Percentiles rank a stretch among this genome's conserved stretches.
phyloP scores from a whole-genome alignment of 306 rosid species.

The Arachis hypogaea region DNA sequence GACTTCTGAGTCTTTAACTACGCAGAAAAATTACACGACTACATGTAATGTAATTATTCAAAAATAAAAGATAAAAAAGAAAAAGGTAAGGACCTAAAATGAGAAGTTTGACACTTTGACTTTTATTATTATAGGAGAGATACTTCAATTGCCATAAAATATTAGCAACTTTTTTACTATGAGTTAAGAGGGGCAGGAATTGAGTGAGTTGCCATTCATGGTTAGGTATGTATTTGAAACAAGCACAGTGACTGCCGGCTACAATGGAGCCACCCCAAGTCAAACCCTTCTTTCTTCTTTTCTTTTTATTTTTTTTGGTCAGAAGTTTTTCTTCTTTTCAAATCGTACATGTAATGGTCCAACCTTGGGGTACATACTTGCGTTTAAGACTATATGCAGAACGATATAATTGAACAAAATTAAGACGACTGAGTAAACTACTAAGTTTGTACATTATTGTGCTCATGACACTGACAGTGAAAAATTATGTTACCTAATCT shows the following conservation, averaged over 20 bases:
- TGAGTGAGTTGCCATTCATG: not conserved
- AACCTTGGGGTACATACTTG: too few relatives aligned
- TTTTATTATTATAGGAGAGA: too few relatives aligned
- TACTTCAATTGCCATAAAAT: too few relatives aligned
- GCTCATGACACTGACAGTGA: too few relatives aligned
- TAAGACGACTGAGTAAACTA: too few relatives aligned
- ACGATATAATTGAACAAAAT: too few relatives aligned
- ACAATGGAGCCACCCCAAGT: not conserved
- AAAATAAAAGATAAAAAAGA: not conserved
- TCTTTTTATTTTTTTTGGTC: too few relatives aligned
- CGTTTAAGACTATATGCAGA: too few relatives aligned
- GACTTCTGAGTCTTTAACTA: not conserved
- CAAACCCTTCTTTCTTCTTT: not conserved
- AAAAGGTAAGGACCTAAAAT: too few relatives aligned
- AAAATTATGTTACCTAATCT: too few relatives aligned
- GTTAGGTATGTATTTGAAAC: constrained; percentile 26
- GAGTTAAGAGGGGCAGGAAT: not conserved
- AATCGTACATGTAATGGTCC: not conserved
- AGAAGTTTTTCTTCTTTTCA: not conserved
- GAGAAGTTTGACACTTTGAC: too few relatives aligned
- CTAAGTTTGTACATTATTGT: too few relatives aligned
- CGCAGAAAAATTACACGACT: not conserved
- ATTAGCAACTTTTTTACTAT: not conserved
- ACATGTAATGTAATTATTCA: not conserved
- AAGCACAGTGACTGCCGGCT: not conserved